Conservation (phyloP, 2,329 filamentous ascomycete genomes). For the Penicillium palitans region DNA sequence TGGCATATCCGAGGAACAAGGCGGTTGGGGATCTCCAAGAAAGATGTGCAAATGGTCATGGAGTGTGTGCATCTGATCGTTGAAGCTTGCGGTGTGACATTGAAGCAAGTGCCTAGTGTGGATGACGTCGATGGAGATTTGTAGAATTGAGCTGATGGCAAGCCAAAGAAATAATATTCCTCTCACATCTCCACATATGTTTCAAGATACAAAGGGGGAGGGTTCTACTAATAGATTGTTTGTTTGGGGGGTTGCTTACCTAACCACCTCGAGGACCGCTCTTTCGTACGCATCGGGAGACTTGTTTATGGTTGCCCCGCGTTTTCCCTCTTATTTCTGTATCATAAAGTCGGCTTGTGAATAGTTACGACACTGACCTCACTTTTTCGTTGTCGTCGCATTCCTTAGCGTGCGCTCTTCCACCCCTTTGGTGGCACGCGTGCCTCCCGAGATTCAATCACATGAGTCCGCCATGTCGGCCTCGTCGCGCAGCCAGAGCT, state of each 20-base stretch:
- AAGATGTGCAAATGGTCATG: slow-evolving; percentile 37
- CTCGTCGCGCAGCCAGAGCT: slow-evolving; percentile 41
- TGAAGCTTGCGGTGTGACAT: slow-evolving; percentile 12
- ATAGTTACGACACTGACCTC: slow-evolving; percentile 7
- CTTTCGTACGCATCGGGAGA: slow-evolving; percentile 36
- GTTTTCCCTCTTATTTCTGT: slow-evolving; percentile 16
- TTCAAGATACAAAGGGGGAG: slow-evolving; percentile 2
- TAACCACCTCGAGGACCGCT: slow-evolving; percentile 15
- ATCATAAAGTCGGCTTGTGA: slow-evolving; percentile 8
- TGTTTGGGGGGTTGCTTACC: slow-evolving; percentile 16
- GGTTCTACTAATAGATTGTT: not conserved
- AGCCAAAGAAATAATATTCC: not conserved
- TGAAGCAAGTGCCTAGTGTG: slow-evolving; percentile 7
- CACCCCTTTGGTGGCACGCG: slow-evolving; percentile 27
- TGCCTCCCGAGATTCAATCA: slow-evolving; percentile 20
- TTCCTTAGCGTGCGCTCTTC: slow-evolving; percentile 22
- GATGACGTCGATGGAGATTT: slow-evolving; percentile 1
- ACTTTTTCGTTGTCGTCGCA: slow-evolving; percentile 13
- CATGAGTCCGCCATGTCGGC: slow-evolving; percentile 27
- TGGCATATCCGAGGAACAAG: slow-evolving; percentile 45
- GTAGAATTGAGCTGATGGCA: not conserved
- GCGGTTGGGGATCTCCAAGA: slow-evolving; percentile 34
- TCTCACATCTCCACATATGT: not conserved
- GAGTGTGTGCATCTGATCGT: slow-evolving; percentile 17
- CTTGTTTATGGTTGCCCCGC: slow-evolving; percentile 37